phyloP scores from a whole-genome alignment of 768 basidiomycete genomes.

The Hysterangium stoloniferum region DNA sequence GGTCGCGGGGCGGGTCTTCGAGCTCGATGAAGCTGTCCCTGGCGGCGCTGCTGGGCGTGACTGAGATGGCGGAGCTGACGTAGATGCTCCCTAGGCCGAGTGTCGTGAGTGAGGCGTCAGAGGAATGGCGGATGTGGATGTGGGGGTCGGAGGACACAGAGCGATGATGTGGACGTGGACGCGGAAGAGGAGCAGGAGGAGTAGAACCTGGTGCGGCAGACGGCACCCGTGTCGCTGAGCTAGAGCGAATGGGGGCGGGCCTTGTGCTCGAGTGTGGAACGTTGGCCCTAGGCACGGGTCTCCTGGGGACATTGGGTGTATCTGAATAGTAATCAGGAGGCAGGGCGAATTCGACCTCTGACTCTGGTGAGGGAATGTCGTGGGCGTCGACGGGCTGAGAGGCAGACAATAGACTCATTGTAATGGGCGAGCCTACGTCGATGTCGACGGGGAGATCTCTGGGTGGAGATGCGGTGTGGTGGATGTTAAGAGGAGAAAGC shows the following conservation, averaged over 20 bases:
- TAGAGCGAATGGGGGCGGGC: no score
- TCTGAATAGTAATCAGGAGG: not conserved
- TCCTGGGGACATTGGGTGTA: no score
- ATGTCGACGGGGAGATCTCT: slow-evolving; percentile 6
- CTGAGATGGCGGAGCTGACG: not conserved
- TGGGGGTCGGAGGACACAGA: not conserved
- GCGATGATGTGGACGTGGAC: not conserved
- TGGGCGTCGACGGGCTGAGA: not conserved
- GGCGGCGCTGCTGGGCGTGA: not conserved
- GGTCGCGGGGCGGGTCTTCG: not conserved
- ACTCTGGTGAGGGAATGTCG: not conserved
- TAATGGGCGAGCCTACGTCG: not conserved
- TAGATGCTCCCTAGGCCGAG: not conserved
- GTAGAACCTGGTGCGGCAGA: not conserved
- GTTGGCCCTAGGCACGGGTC: not conserved
- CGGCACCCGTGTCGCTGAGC: not conserved
- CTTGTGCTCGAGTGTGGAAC: not conserved
- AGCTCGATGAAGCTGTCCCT: slow-evolving; percentile 10
- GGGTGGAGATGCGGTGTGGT: slow-evolving; percentile 1
- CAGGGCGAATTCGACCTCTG: not conserved
- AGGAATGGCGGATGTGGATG: not conserved
- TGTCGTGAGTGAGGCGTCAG: not conserved
- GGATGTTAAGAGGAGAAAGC: not conserved
- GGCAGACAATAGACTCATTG: not conserved
- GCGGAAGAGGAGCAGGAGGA: not conserved